These are phyloP conservation scores for Gossypium raimondii DNA, from an alignment of 345 rosid genomes.

Conservation along the genomic window DNA sequence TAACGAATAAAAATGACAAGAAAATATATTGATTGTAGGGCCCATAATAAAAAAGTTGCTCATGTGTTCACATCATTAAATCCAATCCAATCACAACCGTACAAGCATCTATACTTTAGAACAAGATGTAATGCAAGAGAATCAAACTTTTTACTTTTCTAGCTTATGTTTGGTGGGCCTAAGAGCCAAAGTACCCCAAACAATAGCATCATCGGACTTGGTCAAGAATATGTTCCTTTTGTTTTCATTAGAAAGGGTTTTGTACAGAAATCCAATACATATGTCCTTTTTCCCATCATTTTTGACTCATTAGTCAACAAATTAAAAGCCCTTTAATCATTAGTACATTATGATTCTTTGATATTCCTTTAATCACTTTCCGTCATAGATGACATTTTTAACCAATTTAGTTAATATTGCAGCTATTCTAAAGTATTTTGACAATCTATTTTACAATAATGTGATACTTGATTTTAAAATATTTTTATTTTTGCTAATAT, in stretches of 20 bases:
- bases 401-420: not conserved
- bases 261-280: not conserved
- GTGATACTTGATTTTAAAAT: not conserved
- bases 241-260: not conserved
- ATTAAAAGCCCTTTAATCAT: not conserved
- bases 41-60: not conserved
- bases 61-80: not conserved
- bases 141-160: not conserved
- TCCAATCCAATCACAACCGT: constrained; percentile 5
- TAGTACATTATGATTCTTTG: constrained; percentile 23
- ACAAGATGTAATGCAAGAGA: not conserved
- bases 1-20: not conserved
- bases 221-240: constrained; percentile 1
- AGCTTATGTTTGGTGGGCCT: not conserved
- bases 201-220: constrained; percentile 7
- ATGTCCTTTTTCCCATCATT: not conserved
- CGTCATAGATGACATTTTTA: constrained; percentile 22
- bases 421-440: not conserved
- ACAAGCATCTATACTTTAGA: constrained; percentile 13
- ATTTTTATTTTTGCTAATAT: too few species aligned
- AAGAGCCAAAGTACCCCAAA: not conserved
- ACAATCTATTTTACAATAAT: not conserved
- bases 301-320: constrained; percentile 19
- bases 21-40: too few species aligned
- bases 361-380: constrained; percentile 15